Evolutionary conservation across 2,329 filamentous ascomycete genomes (phyloP), one percentile per base, ranked within the genome.

Genomic region (Fusarium coffeatum): DNA sequence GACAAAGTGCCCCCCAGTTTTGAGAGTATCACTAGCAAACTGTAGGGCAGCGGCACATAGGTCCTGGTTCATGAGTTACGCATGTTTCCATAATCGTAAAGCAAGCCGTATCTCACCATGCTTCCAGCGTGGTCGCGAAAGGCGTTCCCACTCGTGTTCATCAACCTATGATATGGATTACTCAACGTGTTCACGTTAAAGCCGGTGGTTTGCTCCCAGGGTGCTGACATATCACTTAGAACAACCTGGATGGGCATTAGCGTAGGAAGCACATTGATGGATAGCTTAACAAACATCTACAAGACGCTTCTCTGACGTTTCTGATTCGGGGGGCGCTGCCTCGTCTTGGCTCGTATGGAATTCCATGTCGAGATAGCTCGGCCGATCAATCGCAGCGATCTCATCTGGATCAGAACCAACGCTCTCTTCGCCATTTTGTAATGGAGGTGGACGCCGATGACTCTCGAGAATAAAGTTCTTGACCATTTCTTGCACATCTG

Each of bases 201-300:
- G 77, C 91, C 91, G 77, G 86, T 86, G 55, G 88, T 92, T 84
- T 93, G 92, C 76, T 89, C 86, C 94, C 94, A 98, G 91, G 96
- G 94, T 87, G 87, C 95, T 89, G 90, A 99, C 96, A 99, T 99
- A 88, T 99, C 96, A 89, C 93, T 97, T 78, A 99, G 85, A 78
- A 99, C 93, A 78, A 99, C 89, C 87, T 89, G 68, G 22, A 40
- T 5, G 34, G 5, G 16, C 4, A 55, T 78, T 55, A 77, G 73
- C 41, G 30, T 34, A 7, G 28, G n/a, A 10, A 40, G 23, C 16
- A 22, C 25, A 28, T 23, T 10, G 22, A 27, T 13, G 34, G 18
- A 34, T 49, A 41, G 8, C 37, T 46, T 13, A 37, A 81, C 85
- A 76, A 76, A 88, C 87, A 84, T 98, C 93, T 71, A 98, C 94